Evolutionary conservation across 202 grass and related monocot genomes (phyloP), one percentile per base, ranked within the genome.

Genomic region (Panicum virgatum): DNA sequence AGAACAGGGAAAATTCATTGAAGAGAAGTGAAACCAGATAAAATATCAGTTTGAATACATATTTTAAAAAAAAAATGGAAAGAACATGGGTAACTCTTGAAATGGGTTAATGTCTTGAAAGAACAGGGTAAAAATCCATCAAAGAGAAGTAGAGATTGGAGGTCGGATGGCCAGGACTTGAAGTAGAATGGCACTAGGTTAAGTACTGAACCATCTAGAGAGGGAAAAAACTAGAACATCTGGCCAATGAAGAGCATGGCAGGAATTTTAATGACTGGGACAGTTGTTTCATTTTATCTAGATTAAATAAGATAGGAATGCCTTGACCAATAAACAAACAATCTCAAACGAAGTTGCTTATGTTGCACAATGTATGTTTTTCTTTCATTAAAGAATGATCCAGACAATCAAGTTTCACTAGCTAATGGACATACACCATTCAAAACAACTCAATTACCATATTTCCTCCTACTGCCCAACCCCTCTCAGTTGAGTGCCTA

Each of bases 11-110:
- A 69, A 69, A 16, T 69, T 46, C 22, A 29, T 46, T 69, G 5
- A 2, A 69, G n/a, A 69, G 42, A 7, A 43, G 6, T 45, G 22
- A 45, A 38, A 69, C 6, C 12, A 16, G 12, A 69, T 12, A 69
- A 44, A 67, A 45, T 69, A 69, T 69, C 29, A 67, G 19, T 25
- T 59, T 73, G 19, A 79, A 67, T 29, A 80, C 23, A 34, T 3
- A 4, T 34, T 4, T 34, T 4, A 34, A n/a, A n/a, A 34, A 34
- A 34, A n/a, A n/a, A n/a, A 34, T 34, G 32, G 32, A 34, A 30
- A 80, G 9, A 73, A 80, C n/a, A 85, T 51, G 25, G 53, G 19
- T 58, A 47, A 66, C 40, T 59, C 16, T 26, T 81, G 39, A 69
- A 66, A 80, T 66, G 14, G 44, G 16, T 16, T 9, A 10, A 2